Evolutionary conservation across 139 green algal species (phyloP).

Genomic region (Micractinium sp.): DNA sequence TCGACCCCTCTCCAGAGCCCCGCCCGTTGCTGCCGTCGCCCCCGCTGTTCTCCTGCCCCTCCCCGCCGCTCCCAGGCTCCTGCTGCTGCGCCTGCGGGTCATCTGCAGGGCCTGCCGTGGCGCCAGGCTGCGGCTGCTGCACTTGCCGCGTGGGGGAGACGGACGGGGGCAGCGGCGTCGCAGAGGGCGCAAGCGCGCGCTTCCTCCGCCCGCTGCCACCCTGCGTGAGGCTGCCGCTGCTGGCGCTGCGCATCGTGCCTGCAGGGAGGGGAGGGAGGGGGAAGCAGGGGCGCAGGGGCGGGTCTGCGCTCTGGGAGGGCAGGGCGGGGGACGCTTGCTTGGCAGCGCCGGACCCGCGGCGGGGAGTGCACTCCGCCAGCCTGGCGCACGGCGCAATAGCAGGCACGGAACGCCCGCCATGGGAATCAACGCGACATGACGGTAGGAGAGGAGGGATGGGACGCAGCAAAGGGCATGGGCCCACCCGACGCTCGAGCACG

Average conservation of each 20-base stretch:
- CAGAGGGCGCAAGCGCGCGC: neutral
- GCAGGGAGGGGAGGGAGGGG: neutral
- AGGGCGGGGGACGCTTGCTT: too few relatives aligned
- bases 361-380: neutral
- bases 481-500: too few relatives aligned
- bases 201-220: neutral
- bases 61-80: neutral
- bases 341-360: too few relatives aligned
- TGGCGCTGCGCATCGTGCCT: conserved; percentile 32
- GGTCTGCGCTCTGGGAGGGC: too few relatives aligned
- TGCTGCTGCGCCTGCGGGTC: neutral
- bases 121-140: too few relatives aligned
- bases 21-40: conserved; percentile 24
- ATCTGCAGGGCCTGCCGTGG: neutral
- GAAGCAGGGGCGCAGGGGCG: neutral
- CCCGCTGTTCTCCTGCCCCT: conserved; percentile 22
- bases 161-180: neutral
- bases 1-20: conserved; percentile 15
- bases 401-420: neutral
- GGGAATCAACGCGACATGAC: too few relatives aligned
- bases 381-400: neutral
- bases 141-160: neutral
- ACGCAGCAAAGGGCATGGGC: too few relatives aligned
- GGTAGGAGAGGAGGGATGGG: too few relatives aligned
- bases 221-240: conserved; percentile 20